Evolutionary conservation across 768 basidiomycete genomes (phyloP).

Genomic region (Pholiota conissans): DNA sequence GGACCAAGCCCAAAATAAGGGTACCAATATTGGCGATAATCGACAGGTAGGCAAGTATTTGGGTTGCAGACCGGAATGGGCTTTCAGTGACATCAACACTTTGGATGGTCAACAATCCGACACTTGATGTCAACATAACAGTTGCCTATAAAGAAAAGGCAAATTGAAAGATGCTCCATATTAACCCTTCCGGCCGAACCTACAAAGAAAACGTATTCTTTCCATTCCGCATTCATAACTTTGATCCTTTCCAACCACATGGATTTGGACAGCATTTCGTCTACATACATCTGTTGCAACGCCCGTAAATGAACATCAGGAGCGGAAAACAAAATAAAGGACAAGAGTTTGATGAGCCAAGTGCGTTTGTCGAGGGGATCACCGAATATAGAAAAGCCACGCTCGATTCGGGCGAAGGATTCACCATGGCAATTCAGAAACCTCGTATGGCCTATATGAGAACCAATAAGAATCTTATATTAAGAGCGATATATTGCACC

Average conservation of each 20-base stretch:
- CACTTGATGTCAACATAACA: slow-evolving; percentile 58
- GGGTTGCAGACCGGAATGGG: slow-evolving; percentile 35
- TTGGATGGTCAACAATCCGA: slow-evolving; percentile 59
- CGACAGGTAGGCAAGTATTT: slow-evolving; percentile 54
- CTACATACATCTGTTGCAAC: slow-evolving; percentile 51
- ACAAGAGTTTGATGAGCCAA: slow-evolving; percentile 34
- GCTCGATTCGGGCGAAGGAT: slow-evolving; percentile 42
- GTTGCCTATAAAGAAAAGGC: slow-evolving; percentile 46
- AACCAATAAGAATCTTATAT: too few species aligned
- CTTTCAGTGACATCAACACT: slow-evolving; percentile 30
- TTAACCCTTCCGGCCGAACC: too few species aligned
- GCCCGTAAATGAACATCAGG: slow-evolving; percentile 46
- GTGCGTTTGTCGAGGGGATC: slow-evolving; percentile 28
- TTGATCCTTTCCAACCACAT: slow-evolving; percentile 45
- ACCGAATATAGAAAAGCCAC: slow-evolving; percentile 41
- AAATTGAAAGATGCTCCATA: not conserved
- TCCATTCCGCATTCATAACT: slow-evolving; percentile 48
- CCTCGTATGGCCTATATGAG: slow-evolving; percentile 31
- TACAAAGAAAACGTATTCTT: slow-evolving; percentile 55
- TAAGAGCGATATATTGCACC: slow-evolving; percentile 1
- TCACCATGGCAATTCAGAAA: slow-evolving; percentile 51
- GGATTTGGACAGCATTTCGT: slow-evolving; percentile 37
- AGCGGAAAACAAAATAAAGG: slow-evolving; percentile 47
- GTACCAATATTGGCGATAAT: slow-evolving; percentile 47
- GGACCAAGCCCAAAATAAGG: slow-evolving; percentile 46